These are phyloP conservation scores for Pestalotiopsis sp. DNA, from an alignment of 2,329 filamentous ascomycete species.

Conservation along the genomic window DNA sequence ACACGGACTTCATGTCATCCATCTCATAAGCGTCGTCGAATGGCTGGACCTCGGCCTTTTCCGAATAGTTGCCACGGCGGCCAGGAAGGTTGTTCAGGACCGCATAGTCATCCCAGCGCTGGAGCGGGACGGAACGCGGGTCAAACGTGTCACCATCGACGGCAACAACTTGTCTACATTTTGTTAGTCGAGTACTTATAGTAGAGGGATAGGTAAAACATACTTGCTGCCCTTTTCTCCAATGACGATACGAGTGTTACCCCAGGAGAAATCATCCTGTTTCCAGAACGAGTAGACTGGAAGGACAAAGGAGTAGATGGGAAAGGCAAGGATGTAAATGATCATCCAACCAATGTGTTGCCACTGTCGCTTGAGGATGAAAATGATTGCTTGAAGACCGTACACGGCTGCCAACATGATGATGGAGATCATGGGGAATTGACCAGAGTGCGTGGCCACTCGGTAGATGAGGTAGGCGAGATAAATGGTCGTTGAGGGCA, in stretches of 20 bases:
- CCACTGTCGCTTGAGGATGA: constrained; percentile 96
- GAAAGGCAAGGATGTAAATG: constrained; percentile 94
- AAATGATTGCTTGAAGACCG: constrained; percentile 92
- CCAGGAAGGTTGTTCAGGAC: constrained; percentile 83
- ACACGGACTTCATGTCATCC: constrained; percentile 96
- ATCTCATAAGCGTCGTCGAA: constrained; percentile 88
- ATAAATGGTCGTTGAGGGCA: constrained; percentile 86
- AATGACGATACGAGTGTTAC: constrained; percentile 96
- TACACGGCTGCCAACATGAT: constrained; percentile 89
- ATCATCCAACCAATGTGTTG: constrained; percentile 99
- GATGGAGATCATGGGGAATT: constrained; percentile 84
- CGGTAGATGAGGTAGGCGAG: constrained; percentile 84
- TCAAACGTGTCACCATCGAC: constrained; percentile 85
- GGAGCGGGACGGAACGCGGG: constrained; percentile 87
- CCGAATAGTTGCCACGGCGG: constrained; percentile 71
- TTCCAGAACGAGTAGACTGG: constrained; percentile 99
- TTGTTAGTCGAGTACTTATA: neutral
- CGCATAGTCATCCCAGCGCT: constrained; percentile 97
- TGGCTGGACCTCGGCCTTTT: constrained; percentile 56
- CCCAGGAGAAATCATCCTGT: constrained; percentile 98
- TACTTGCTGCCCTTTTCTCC: constrained; percentile 85
- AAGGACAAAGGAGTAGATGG: constrained; percentile 87
- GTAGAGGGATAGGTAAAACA: neutral
- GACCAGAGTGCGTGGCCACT: constrained; percentile 67
- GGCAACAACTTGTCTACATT: constrained; percentile 67